Base-by-base conservation (phyloP, 768 basidiomycete genomes). In the Leccinum subtestaceum region DNA sequence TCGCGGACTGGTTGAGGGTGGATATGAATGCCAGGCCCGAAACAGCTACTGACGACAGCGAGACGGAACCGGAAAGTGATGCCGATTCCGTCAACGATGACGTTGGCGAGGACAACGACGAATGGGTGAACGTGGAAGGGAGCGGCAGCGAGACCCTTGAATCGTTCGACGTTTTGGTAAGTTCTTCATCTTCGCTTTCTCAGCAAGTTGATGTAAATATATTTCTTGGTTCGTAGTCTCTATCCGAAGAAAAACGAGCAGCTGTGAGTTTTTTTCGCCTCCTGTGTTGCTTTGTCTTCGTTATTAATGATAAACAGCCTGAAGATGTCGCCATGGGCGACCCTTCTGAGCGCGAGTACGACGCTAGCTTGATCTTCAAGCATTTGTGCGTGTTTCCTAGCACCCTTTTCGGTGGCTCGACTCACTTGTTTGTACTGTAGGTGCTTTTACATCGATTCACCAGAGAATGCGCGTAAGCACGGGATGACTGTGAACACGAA, bases 401-500 rank as follows among this genome's bases (percentile, higher is more conserved):
- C 52, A 6, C 27, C 11, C 19, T 43, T 46, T 19, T 54, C 9
- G 43, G 9, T 29, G 21, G 5, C 17, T 11, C 32, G 9, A 47
- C 36, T 57, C 40, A 52, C 52, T 5, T 36, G 12, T 53, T 47
- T n/a, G 17, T 25, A 25, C 23, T 25, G 23, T 55, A 95, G 93
- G 61, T 86, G 84, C 64, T 95, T 96, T 73, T 98, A 97, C 73
- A 78, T 98, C 38, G 95, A 98, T 71, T 84, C 90, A 2, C 81
- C 87, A 0, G 78, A 78, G 21, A 93, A 93, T 65, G 93, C 95
- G 0, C 72, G 70, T 8, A 75, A 78, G 69, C 81, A 92, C 61
- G 83, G 80, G 10, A 84, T 96, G 79, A 49, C 60, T 2, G 77
- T 87, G 34, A 82, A 82, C 53, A 69, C 81, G 50, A 83, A 81